Evolutionary conservation across 352 stramenopile species (phyloP), one percentile per base, ranked within the genome.

Genomic region (Nothophytophthora sp.): DNA sequence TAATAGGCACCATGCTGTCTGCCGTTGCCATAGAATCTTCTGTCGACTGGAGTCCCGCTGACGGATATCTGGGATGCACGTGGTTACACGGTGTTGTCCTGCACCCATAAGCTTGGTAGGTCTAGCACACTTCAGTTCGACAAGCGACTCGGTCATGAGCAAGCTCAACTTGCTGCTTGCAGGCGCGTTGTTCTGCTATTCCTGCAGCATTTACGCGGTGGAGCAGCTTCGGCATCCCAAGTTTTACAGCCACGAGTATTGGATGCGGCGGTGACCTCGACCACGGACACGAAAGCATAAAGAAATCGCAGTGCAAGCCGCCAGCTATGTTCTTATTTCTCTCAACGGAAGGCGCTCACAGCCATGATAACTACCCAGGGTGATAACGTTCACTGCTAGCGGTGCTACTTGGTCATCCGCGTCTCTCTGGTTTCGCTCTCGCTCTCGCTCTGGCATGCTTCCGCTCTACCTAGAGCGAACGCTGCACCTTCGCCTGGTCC

Each of bases 401-500:
- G 35, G 36, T 37, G 25, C 20, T 34, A 48, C n/a, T 33, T 44
- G 28, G 23, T 23, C 23, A 53, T 29, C 23, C 23, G 30, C 20
- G 8, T 46, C 3, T 20, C 27, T 38, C 23, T 7, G 27, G 4
- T 47, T 54, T 58, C n/a, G n/a, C n/a, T n/a, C n/a, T n/a, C n/a
- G n/a, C n/a, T n/a, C n/a, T n/a, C n/a, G n/a, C n/a, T n/a, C n/a
- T n/a, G n/a, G n/a, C n/a, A n/a, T n/a, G n/a, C n/a, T n/a, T n/a
- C n/a, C n/a, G n/a, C n/a, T n/a, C n/a, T n/a, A 15, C 29, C 29
- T 35, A 35, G 59, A 61, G 70, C 30, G 61, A 51, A 40, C 90
- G 83, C 76, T 95, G 83, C 28, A 96, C 67, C 61, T 91, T 90
- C 8, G 58, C 67, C 16, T 81, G 35, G 50, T 95, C 79, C 90